A percentile compares a stretch with the other conserved stretches of the same genome.
Conservation (phyloP, 2,329 filamentous ascomycete genomes). For the Fusarium sp. region DNA sequence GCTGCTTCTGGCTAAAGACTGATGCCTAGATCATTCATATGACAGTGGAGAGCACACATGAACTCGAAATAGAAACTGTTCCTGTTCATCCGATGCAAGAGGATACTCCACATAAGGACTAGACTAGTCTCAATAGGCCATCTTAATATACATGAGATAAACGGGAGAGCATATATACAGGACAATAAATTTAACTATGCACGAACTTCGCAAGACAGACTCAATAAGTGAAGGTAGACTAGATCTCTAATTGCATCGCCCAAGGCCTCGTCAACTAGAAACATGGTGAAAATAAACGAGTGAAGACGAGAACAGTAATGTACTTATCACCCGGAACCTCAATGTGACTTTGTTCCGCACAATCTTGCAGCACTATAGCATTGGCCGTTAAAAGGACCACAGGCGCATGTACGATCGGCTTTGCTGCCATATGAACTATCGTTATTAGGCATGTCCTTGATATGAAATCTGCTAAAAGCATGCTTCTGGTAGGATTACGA, state of each 20-base stretch:
- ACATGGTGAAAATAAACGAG: not conserved
- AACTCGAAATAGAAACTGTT: too few species aligned
- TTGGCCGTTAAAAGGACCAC: conserved; percentile 18
- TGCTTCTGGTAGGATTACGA: too few species aligned
- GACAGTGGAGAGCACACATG: too few species aligned
- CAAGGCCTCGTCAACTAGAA: not conserved
- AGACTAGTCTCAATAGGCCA: too few species aligned
- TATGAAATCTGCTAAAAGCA: too few species aligned
- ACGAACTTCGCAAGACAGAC: not conserved
- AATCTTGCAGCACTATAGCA: conserved; percentile 7
- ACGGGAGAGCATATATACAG: not conserved
- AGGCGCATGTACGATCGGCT: conserved; percentile 6
- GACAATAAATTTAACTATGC: not conserved
- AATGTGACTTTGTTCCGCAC: conserved; percentile 6
- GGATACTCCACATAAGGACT: too few species aligned
- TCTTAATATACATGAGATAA: too few species aligned
- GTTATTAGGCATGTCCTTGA: not conserved
- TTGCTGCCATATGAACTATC: conserved; percentile 9
- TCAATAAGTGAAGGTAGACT: not conserved
- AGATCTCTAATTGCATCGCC: not conserved
- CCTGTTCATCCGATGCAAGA: too few species aligned
- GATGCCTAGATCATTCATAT: too few species aligned
- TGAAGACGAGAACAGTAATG: fast-evolving
- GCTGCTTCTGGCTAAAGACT: too few species aligned
- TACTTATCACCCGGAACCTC: conserved; percentile 12